Conservation (phyloP, 1,284 basidiomycete species). For the Amylostereum areolatum region DNA sequence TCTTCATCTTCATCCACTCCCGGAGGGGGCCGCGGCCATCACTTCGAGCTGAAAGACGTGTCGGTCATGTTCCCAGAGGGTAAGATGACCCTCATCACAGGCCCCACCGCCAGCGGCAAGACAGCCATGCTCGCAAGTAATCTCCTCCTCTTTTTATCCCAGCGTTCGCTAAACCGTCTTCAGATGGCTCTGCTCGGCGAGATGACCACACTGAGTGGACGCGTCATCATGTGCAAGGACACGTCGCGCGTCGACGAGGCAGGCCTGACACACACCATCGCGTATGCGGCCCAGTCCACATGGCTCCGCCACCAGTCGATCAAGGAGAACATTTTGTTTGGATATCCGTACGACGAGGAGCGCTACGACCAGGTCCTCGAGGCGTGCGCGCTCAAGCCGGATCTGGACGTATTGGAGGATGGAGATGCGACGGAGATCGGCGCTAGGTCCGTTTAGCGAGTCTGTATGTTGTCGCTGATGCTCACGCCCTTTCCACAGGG, state of each 20-base stretch:
- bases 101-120: slow-evolving; percentile 79
- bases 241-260: slow-evolving; percentile 50
- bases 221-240: slow-evolving; percentile 61
- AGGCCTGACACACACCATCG: slow-evolving; percentile 68
- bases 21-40: slow-evolving; percentile 28
- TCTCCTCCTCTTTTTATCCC: slow-evolving; percentile 18
- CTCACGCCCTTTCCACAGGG: slow-evolving; percentile 17
- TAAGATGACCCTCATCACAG: slow-evolving; percentile 57
- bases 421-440: slow-evolving; percentile 31
- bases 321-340: slow-evolving; percentile 71
- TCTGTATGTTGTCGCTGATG: slow-evolving; percentile 25
- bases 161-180: slow-evolving; percentile 4
- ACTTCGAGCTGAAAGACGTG: slow-evolving; percentile 64
- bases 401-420: slow-evolving; percentile 46
- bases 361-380: slow-evolving; percentile 63
- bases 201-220: slow-evolving; percentile 47
- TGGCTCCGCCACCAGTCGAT: slow-evolving; percentile 74
- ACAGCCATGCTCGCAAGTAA: slow-evolving; percentile 60
- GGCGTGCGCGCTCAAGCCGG: slow-evolving; percentile 66
- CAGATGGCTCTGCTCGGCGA: slow-evolving; percentile 65
- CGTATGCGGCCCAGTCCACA: slow-evolving; percentile 80
- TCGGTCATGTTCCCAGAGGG: slow-evolving; percentile 66
- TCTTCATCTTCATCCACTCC: background rate
- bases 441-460: slow-evolving; percentile 22
- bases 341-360: slow-evolving; percentile 56